phyloP scores from a whole-genome alignment of 2,329 filamentous ascomycete species.

The Ophiosphaerella korrae region DNA sequence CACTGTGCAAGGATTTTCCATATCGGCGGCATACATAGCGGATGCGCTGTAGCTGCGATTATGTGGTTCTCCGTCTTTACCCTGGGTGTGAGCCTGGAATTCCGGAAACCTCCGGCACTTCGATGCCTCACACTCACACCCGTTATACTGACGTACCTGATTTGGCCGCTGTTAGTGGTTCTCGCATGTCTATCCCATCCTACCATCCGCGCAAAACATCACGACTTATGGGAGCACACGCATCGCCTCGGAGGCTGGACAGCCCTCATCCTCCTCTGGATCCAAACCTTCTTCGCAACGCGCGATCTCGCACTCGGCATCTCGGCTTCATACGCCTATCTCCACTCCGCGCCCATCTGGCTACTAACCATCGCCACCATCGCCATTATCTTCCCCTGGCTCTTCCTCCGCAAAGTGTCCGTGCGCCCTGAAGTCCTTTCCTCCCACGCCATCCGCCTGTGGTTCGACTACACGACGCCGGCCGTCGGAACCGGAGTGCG shows the following conservation, averaged over 20 bases:
- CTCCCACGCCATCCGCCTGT: conserved; percentile 72
- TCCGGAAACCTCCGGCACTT: conserved; percentile 24
- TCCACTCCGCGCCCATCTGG: conserved; percentile 61
- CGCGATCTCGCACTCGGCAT: conserved; percentile 24
- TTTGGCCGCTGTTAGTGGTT: conserved; percentile 35
- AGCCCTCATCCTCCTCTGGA: conserved; percentile 44
- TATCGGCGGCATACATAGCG: conserved; percentile 46
- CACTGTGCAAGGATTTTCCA: conserved; percentile 43
- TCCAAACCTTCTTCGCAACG: conserved; percentile 32
- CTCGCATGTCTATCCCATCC: conserved; percentile 38
- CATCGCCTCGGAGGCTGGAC: conserved; percentile 48
- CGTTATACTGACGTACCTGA: conserved; percentile 36
- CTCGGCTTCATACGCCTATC: conserved; percentile 27
- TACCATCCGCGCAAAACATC: conserved; percentile 32
- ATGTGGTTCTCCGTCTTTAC: conserved; percentile 55
- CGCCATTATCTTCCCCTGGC: conserved; percentile 75
- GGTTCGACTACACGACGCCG: conserved; percentile 49
- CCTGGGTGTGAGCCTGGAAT: conserved; percentile 41
- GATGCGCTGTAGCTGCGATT: conserved; percentile 40
- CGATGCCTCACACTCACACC: conserved; percentile 25
- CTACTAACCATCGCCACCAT: conserved; percentile 68
- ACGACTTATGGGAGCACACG: conserved; percentile 43
- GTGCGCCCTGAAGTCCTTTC: conserved; percentile 74
- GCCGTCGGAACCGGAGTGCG: conserved; percentile 38
- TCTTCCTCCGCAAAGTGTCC: conserved; percentile 69